Evolutionary conservation across 805 yeast species (phyloP).

Genomic region (Scheffersomyces lignosus): DNA sequence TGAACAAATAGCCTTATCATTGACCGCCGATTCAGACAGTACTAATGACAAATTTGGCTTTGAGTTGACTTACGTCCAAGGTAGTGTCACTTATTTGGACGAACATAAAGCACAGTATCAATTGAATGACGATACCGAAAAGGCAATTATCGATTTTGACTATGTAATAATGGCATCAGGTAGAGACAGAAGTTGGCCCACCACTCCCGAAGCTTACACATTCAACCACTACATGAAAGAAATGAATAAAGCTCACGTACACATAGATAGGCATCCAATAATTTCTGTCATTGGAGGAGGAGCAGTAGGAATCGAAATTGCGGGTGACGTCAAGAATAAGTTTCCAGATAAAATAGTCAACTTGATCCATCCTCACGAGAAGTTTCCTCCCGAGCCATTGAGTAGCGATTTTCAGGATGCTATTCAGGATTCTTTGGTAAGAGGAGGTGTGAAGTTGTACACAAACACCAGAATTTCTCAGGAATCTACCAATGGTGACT

Average conservation of each 20-base stretch:
- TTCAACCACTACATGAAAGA: conserved; percentile 39
- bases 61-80: conserved; percentile 34
- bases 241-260: conserved; percentile 34
- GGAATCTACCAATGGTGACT: conserved; percentile 24
- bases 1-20: conserved; percentile 13
- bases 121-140: conserved; percentile 11
- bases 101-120: conserved; percentile 25
- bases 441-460: conserved; percentile 27
- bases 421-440: conserved; percentile 24
- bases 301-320: conserved; percentile 44
- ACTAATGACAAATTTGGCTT: conserved; percentile 15
- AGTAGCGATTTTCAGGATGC: conserved; percentile 28
- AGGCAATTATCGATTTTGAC: conserved; percentile 35
- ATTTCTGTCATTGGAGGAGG: conserved; percentile 48
- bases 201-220: conserved; percentile 48
- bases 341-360: conserved; percentile 34
- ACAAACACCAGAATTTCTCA: conserved; percentile 31
- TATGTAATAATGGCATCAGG: conserved; percentile 51
- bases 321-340: conserved; percentile 38
- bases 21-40: conserved; percentile 7
- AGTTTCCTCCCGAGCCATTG: conserved; percentile 40
- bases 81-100: conserved; percentile 27
- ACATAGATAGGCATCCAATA: conserved; percentile 32
- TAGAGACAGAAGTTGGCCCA: conserved; percentile 53
- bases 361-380: conserved; percentile 37